Conservation (phyloP, 2,329 filamentous ascomycete genomes). For the Paraphaeosphaeria sporulosa region DNA sequence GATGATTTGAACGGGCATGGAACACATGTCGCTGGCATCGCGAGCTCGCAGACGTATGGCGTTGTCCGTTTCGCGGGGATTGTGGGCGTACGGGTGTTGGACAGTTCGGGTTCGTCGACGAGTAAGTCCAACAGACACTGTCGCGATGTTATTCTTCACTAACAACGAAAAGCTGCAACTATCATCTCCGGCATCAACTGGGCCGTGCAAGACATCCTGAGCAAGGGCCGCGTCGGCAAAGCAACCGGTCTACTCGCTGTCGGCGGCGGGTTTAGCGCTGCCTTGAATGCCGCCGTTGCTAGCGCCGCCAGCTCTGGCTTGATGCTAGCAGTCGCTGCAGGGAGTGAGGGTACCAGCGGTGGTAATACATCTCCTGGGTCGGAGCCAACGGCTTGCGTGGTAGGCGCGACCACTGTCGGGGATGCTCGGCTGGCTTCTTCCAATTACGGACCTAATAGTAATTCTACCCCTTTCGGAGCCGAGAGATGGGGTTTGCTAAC, state of each 20-base stretch:
- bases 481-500: background rate
- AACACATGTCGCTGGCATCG: constrained; percentile 96
- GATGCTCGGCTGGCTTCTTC: constrained; percentile 19
- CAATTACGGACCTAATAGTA: constrained; percentile 26
- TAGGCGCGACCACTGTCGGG: constrained; percentile 27
- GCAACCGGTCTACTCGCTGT: constrained; percentile 22
- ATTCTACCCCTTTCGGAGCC: background rate
- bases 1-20: constrained; percentile 98
- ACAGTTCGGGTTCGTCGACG: constrained; percentile 13
- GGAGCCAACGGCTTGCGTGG: constrained; percentile 40
- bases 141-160: background rate
- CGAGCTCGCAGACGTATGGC: constrained; percentile 96
- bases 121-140: constrained; percentile 1
- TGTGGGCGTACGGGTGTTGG: constrained; percentile 93
- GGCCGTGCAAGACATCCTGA: constrained; percentile 27
- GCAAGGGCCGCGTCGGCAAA: constrained; percentile 27
- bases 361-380: constrained; percentile 36
- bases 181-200: constrained; percentile 29
- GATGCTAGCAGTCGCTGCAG: constrained; percentile 38
- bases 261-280: constrained; percentile 30
- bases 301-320: constrained; percentile 32
- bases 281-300: constrained; percentile 35
- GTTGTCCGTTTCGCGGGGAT: constrained; percentile 96
- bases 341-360: constrained; percentile 34
- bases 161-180: constrained; percentile 5